Evolutionary conservation across 73 alveolate species (phyloP), one percentile per base, ranked within the genome.

Genomic region (Symbiodinium natans): DNA sequence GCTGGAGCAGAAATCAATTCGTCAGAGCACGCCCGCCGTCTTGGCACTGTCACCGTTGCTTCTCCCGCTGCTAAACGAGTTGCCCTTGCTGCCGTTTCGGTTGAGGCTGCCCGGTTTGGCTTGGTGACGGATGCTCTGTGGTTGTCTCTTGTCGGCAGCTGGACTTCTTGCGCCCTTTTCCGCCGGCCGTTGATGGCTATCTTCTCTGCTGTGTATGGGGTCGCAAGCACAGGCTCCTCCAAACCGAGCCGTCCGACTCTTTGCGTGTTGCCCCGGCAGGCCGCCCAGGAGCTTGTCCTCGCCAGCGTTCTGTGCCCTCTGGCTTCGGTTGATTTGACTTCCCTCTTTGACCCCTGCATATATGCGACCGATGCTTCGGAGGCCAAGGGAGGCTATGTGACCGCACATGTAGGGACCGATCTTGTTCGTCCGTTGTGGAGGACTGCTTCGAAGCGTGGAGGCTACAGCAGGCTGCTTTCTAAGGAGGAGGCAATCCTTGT

Each of bases 21-120:
- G 0, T 9, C 54, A 0, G 23, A 0, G 0, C 0, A 0, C 1
- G 48, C 19, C 0, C 1, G 93, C 2, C 1, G 39, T 29, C 38
- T 11, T 0, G 82, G 56, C 9, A 1, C 46, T 0, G 36, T 6
- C 38, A 46, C 82, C 10, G 34, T 85, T 2, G 93, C 56, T 8
- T 25, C 54, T 10, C 93, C 93, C 0, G 93, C 82, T 0, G 9
- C 11, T 3, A 85, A 85, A 40, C 3, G 93, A 5, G 23, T 85
- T 2, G 43, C 82, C 25, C 52, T 85, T 27, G 21, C 59, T 29
- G 1, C 9, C 6, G 19, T 85, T 4, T 29, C 82, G 11, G 27
- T 46, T 0, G 43, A 42, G 25, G 8, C 68, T 2, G 46, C 52
- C 29, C 38, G 38, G 3, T 2, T 85, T 0, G 3, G 54, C 19